Evolutionary conservation across 305 asterid species (phyloP).

Genomic region (Solanum hybrid): DNA sequence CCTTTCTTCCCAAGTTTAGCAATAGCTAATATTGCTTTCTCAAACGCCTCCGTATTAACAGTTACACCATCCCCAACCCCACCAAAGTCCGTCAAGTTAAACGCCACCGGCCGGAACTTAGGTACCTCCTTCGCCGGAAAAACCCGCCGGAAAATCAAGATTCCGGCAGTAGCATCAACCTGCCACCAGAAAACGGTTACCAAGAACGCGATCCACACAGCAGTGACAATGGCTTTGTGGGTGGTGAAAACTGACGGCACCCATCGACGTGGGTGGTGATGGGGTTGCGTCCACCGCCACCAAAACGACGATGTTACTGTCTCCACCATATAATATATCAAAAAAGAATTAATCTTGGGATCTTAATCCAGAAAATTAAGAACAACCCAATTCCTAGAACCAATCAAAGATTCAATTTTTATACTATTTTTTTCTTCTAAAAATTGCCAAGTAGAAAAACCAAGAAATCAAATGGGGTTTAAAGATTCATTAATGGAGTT

Average conservation of each 20-base stretch:
- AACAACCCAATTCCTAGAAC: neutral
- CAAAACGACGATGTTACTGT: slow-evolving; percentile 23
- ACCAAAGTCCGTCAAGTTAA: slow-evolving; percentile 77
- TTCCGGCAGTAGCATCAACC: slow-evolving; percentile 32
- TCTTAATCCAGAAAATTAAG: neutral
- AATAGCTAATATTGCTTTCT: slow-evolving; percentile 58
- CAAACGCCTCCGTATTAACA: slow-evolving; percentile 69
- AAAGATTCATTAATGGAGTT: neutral
- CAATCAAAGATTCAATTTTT: neutral
- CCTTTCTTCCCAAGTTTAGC: slow-evolving; percentile 59
- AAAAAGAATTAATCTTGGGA: neutral
- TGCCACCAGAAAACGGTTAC: slow-evolving; percentile 53
- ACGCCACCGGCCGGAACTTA: slow-evolving; percentile 45
- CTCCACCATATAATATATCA: slow-evolving; percentile 32
- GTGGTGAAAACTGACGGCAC: slow-evolving; percentile 38
- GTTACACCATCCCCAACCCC: slow-evolving; percentile 83
- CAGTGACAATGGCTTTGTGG: slow-evolving; percentile 33
- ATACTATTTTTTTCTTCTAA: neutral
- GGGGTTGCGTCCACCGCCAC: slow-evolving; percentile 29
- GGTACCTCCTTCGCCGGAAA: slow-evolving; percentile 34
- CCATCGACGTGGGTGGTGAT: slow-evolving; percentile 48
- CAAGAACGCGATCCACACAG: slow-evolving; percentile 40
- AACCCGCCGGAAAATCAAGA: slow-evolving; percentile 36
- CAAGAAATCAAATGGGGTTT: neutral
- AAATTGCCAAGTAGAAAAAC: neutral